Evolutionary conservation across 2,329 filamentous ascomycete genomes (phyloP).

Genomic region (Botrytis tulipae): DNA sequence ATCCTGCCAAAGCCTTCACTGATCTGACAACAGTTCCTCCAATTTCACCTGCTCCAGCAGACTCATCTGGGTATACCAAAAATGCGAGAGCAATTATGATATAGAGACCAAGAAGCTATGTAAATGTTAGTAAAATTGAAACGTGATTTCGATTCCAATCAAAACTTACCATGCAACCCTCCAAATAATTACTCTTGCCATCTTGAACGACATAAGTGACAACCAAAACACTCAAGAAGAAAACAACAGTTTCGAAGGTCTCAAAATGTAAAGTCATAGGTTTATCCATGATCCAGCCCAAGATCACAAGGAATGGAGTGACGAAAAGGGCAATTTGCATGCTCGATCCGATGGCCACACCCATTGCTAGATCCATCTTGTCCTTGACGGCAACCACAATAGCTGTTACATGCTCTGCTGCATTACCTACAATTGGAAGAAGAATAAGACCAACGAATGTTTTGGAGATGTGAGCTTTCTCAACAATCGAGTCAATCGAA

Average conservation of each 20-base stretch:
- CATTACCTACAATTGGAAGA: constrained; percentile 76
- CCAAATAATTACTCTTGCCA: constrained; percentile 82
- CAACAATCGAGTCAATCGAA: constrained; percentile 70
- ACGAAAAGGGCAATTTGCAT: constrained; percentile 80
- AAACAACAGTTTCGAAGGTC: constrained; percentile 74
- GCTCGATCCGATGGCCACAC: constrained; percentile 76
- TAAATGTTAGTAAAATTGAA: constrained; percentile 4
- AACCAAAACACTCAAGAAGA: constrained; percentile 71
- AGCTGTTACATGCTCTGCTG: constrained; percentile 78
- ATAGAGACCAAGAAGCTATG: constrained; percentile 55
- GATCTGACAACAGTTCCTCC: constrained; percentile 17
- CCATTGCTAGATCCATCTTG: constrained; percentile 73
- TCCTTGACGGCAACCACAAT: constrained; percentile 71
- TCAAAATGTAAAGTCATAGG: constrained; percentile 77
- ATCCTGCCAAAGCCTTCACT: constrained; percentile 18
- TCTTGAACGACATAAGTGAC: constrained; percentile 77
- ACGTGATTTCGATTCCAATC: too few relatives aligned
- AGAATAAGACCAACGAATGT: constrained; percentile 77
- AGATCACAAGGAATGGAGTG: constrained; percentile 73
- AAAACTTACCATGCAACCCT: constrained; percentile 62
- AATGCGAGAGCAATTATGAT: constrained; percentile 60
- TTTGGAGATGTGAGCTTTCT: constrained; percentile 68
- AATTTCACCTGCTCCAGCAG: constrained; percentile 15
- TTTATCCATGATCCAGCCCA: constrained; percentile 69
- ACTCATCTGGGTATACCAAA: constrained; percentile 58